Conservation (phyloP, 176 grass and related monocot species). For the Otatea glauca region DNA sequence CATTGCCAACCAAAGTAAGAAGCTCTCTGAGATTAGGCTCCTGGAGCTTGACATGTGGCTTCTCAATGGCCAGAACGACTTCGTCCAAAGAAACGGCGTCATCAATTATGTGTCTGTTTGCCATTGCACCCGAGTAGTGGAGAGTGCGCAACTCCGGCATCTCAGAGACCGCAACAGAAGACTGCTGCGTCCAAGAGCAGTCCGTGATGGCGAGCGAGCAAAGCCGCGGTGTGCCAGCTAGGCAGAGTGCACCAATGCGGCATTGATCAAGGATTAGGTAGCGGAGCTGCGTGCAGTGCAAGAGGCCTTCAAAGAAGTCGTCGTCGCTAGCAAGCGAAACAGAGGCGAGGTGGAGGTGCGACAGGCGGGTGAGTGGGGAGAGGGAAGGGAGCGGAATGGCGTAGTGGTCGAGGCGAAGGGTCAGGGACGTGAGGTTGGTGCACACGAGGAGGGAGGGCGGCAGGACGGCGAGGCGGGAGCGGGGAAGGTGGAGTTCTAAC, state of each 20-base stretch:
- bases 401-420: slow-evolving; percentile 51
- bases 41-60: slow-evolving; percentile 41
- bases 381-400: slow-evolving; percentile 45
- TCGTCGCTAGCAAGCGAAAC: slow-evolving; percentile 29
- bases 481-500: slow-evolving; percentile 57
- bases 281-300: slow-evolving; percentile 39
- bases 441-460: slow-evolving; percentile 47
- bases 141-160: slow-evolving; percentile 40
- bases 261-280: slow-evolving; percentile 44
- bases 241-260: slow-evolving; percentile 44
- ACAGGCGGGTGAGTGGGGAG: slow-evolving; percentile 32
- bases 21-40: slow-evolving; percentile 47
- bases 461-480: slow-evolving; percentile 52
- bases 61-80: slow-evolving; percentile 44
- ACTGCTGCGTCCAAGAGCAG: slow-evolving; percentile 52
- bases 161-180: slow-evolving; percentile 29
- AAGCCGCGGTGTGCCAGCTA: slow-evolving; percentile 43
- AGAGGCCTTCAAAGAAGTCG: slow-evolving; percentile 51
- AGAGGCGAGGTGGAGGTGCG: slow-evolving; percentile 47
- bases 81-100: slow-evolving; percentile 39
- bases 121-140: slow-evolving; percentile 51
- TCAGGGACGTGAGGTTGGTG: slow-evolving; percentile 48
- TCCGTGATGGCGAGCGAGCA: slow-evolving; percentile 39
- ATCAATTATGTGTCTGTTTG: slow-evolving; percentile 40
- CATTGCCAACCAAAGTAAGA: slow-evolving; percentile 50